These are phyloP conservation scores for Termitomyces sp. DNA, from an alignment of 768 basidiomycete species.

Conservation along the genomic window DNA sequence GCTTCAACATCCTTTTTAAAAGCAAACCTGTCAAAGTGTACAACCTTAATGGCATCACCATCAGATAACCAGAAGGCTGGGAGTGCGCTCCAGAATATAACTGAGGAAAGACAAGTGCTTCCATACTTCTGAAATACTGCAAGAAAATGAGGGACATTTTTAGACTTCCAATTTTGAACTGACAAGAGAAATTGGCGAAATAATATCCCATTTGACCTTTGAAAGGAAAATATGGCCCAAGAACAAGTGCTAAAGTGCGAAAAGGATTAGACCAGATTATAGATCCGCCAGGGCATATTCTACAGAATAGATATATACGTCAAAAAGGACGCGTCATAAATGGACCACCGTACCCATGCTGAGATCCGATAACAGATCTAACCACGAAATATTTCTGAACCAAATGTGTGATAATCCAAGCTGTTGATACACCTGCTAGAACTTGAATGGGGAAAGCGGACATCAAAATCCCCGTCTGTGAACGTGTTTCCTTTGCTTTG, in stretches of 20 bases:
- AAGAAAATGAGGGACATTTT: neutral
- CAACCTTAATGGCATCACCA: slow-evolving; percentile 31
- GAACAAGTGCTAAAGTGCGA: slow-evolving; percentile 15
- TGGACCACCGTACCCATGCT: slow-evolving; percentile 6
- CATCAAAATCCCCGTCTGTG: neutral
- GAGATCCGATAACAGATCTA: neutral
- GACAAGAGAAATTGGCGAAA: slow-evolving; percentile 29
- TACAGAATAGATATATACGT: neutral
- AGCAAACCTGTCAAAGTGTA: slow-evolving; percentile 24
- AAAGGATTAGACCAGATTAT: slow-evolving; percentile 23
- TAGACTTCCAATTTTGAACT: slow-evolving; percentile 3
- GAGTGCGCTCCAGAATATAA: slow-evolving; percentile 22
- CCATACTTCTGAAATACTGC: slow-evolving; percentile 35
- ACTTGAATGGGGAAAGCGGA: slow-evolving; percentile 6
- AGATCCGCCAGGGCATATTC: slow-evolving; percentile 15
- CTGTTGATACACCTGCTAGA: slow-evolving; percentile 7
- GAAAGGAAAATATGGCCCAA: slow-evolving; percentile 28
- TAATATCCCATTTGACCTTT: slow-evolving; percentile 26
- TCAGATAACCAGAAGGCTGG: slow-evolving; percentile 38
- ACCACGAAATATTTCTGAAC: slow-evolving; percentile 12
- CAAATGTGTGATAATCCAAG: slow-evolving; percentile 9
- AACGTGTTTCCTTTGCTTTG: neutral
- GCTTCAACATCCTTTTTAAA: slow-evolving; percentile 35
- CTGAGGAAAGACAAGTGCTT: slow-evolving; percentile 31
- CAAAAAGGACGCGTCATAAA: neutral